phyloP scores from a whole-genome alignment of 768 basidiomycete species.

The Saitozyma sp. region DNA sequence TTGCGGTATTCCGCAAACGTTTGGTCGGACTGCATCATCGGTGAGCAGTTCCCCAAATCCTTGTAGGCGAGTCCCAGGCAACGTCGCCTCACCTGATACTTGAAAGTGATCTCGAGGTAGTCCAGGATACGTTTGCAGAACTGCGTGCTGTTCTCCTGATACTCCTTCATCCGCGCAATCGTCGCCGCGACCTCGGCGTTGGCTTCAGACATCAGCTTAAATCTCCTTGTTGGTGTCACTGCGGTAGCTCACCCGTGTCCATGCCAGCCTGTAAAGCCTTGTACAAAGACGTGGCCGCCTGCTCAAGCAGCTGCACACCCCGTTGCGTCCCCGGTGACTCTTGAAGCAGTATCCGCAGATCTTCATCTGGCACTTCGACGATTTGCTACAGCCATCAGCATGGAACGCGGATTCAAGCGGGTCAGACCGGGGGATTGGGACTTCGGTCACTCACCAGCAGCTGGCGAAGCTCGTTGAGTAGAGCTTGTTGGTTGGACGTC shows the following conservation, averaged over 20 bases:
- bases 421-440: not conserved
- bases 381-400: constrained; percentile 65
- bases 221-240: not conserved
- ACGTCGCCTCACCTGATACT: constrained; percentile 66
- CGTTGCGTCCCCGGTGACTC: constrained; percentile 79
- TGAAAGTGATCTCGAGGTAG: constrained; percentile 87
- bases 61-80: not conserved
- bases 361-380: constrained; percentile 81
- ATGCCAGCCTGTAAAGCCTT: constrained; percentile 87
- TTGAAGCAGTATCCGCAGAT: constrained; percentile 75
- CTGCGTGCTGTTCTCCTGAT: constrained; percentile 81
- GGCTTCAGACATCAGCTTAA: constrained; percentile 8
- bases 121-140: constrained; percentile 91
- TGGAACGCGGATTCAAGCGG: constrained; percentile 1
- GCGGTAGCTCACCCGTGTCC: constrained; percentile 67
- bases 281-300: constrained; percentile 83
- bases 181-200: constrained; percentile 89
- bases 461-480: constrained; percentile 82
- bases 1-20: constrained; percentile 49
- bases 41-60: not conserved
- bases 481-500: constrained; percentile 86
- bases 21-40: constrained; percentile 33
- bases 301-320: constrained; percentile 76
- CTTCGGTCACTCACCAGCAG: constrained; percentile 63
- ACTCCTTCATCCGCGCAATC: constrained; percentile 88